A percentile compares a stretch with the other conserved stretches of the same genome.
These are phyloP conservation scores for Fusarium napiforme DNA, from an alignment of 2,329 filamentous ascomycete genomes.

Conservation along the genomic window DNA sequence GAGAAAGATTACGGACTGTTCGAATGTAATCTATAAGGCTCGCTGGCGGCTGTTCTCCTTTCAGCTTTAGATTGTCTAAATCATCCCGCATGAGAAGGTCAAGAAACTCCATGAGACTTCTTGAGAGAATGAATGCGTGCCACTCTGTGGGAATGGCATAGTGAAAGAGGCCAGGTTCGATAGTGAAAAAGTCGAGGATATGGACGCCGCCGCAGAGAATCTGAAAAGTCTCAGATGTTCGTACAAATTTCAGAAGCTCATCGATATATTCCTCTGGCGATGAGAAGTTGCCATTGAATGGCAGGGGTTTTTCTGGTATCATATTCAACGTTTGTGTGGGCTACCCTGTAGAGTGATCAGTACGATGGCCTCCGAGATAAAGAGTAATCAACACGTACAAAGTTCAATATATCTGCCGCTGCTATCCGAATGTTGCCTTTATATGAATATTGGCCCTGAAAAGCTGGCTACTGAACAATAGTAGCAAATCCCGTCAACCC, in stretches of 20 bases:
- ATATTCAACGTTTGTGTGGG: slow-evolving; percentile 47
- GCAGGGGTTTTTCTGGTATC: slow-evolving; percentile 68
- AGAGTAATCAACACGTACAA: neutral
- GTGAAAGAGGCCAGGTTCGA: slow-evolving; percentile 83
- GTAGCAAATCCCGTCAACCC: neutral
- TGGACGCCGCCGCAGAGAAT: slow-evolving; percentile 97
- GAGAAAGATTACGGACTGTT: slow-evolving; percentile 74
- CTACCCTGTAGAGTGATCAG: slow-evolving; percentile 37
- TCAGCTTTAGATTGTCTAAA: slow-evolving; percentile 55
- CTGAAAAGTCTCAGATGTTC: slow-evolving; percentile 79
- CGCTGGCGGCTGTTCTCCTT: slow-evolving; percentile 55
- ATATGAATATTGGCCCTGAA: neutral
- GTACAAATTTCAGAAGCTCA: slow-evolving; percentile 79
- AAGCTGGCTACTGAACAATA: no score
- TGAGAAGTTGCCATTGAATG: slow-evolving; percentile 75
- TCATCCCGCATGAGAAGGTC: slow-evolving; percentile 85
- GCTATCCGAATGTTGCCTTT: neutral
- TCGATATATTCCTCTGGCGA: slow-evolving; percentile 81
- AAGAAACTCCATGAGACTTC: slow-evolving; percentile 79
- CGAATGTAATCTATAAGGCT: slow-evolving; percentile 78
- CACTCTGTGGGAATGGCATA: slow-evolving; percentile 81
- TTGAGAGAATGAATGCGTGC: slow-evolving; percentile 78
- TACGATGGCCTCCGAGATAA: neutral
- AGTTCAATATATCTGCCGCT: neutral
- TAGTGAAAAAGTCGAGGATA: slow-evolving; percentile 94